These are phyloP conservation scores for Aspergillus sp. DNA, from an alignment of 2,329 filamentous ascomycete genomes.

Conservation along the genomic window DNA sequence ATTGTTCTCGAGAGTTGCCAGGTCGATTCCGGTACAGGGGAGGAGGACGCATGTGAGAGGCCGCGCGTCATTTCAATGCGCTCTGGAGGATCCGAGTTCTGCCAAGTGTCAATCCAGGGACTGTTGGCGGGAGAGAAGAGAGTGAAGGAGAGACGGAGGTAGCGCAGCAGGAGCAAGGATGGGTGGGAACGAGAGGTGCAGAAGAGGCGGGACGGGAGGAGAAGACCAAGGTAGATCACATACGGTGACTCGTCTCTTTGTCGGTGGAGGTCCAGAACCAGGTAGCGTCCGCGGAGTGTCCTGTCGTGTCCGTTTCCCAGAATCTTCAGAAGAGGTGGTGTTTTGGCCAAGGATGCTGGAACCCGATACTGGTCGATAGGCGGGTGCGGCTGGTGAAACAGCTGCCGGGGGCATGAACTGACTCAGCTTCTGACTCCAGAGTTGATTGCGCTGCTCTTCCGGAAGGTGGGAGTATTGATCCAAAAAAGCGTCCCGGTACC, in stretches of 20 bases:
- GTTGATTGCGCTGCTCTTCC: slow-evolving; percentile 46
- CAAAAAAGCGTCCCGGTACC: slow-evolving; percentile 49
- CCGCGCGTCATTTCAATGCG: slow-evolving; percentile 38
- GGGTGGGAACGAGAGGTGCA: slow-evolving; percentile 28
- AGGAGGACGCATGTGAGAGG: slow-evolving; percentile 37
- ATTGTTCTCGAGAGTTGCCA: slow-evolving; percentile 32
- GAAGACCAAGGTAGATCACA: slow-evolving; percentile 47
- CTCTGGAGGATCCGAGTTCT: slow-evolving; percentile 45
- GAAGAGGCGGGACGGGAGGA: slow-evolving; percentile 34
- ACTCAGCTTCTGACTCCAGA: slow-evolving; percentile 45
- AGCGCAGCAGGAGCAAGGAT: slow-evolving; percentile 30
- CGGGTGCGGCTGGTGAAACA: slow-evolving; percentile 20
- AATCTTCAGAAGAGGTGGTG: slow-evolving; percentile 35
- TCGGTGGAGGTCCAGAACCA: slow-evolving; percentile 43
- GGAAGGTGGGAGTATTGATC: slow-evolving; percentile 45
- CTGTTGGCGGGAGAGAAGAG: slow-evolving; percentile 32
- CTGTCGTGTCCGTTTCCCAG: slow-evolving; percentile 49
- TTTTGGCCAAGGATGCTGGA: slow-evolving; percentile 26
- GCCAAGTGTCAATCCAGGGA: slow-evolving; percentile 48
- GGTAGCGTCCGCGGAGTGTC: slow-evolving; percentile 45
- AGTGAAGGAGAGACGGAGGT: slow-evolving; percentile 23
- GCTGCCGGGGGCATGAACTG: slow-evolving; percentile 42
- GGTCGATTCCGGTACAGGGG: slow-evolving; percentile 29
- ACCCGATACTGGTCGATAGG: slow-evolving; percentile 27
- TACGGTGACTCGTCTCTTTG: slow-evolving; percentile 53